These are phyloP conservation scores for Knoxdaviesia capensis DNA, from an alignment of 2,329 filamentous ascomycete species.

Conservation along the genomic window DNA sequence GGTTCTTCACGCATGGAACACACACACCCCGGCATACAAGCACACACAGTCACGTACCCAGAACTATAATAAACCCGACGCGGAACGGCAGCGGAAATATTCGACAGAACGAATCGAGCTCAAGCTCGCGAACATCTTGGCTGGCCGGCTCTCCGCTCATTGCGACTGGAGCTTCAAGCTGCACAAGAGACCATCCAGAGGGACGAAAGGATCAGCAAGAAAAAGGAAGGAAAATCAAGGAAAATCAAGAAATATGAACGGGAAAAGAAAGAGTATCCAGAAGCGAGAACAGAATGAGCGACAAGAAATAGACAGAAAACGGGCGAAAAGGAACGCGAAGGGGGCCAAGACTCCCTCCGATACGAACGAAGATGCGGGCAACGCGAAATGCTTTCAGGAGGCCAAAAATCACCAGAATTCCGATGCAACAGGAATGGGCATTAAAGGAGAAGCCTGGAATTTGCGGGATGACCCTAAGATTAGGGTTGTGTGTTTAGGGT, in stretches of 20 bases:
- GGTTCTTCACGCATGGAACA: too few relatives aligned
- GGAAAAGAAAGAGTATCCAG: not conserved
- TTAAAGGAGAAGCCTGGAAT: too few relatives aligned
- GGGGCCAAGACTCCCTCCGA: too few relatives aligned
- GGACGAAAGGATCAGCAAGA: not conserved
- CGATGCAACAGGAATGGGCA: too few relatives aligned
- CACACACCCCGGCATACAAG: too few relatives aligned
- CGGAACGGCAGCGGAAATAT: slow-evolving; percentile 78
- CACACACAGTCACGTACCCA: slow-evolving; percentile 35
- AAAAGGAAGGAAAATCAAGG: not conserved
- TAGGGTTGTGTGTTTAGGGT: too few relatives aligned
- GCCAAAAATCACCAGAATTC: too few relatives aligned
- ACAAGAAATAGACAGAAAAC: not conserved
- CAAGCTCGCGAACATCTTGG: slow-evolving; percentile 20
- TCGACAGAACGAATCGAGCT: slow-evolving; percentile 72
- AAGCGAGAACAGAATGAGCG: not conserved
- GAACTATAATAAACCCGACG: slow-evolving; percentile 64
- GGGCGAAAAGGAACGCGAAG: slow-evolving; percentile 3
- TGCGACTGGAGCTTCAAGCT: not conserved
- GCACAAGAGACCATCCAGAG: not conserved
- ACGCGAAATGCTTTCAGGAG: too few relatives aligned
- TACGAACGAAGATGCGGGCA: too few relatives aligned
- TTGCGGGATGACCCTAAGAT: too few relatives aligned
- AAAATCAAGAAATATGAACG: not conserved
- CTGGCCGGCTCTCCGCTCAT: not conserved